Base-by-base conservation (phyloP, 179 eudicot species). In the Spinacia oleracea region DNA sequence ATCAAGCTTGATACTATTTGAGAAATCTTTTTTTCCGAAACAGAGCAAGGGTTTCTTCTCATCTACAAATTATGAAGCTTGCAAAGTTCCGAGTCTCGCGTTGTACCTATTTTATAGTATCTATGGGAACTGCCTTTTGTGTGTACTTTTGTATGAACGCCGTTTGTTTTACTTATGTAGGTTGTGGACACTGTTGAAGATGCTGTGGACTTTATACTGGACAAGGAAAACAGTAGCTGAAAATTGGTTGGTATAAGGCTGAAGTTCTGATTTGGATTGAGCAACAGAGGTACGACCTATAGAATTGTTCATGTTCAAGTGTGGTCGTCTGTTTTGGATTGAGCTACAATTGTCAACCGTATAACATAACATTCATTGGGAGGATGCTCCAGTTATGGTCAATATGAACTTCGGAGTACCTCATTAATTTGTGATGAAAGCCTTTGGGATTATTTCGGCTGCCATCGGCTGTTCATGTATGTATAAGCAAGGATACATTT, bases 131-230 rank as follows among this genome's bases (percentile, higher is more conserved):
- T 60, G 5, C n/a, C n/a, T n/a, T n/a, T n/a, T n/a, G n/a, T n/a
- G n/a, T n/a, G n/a, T n/a, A n/a, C n/a, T n/a, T n/a, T 35, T 35
- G 67, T 21, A n/a, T 66, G 23, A 51, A 0, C 38, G 69, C n/a
- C 21, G 32, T 51, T 35, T 56, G 45, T 81, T 62, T 70, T 74
- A 74, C 31, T 48, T 60, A 6, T 67, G 42, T 77, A 87, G 89
- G 89, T 85, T 66, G 89, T 87, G 35, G 83, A 87, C 77, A 87
- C 86, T 3, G 89, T 87, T 71, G 86, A 83, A 50, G 89, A 87
- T 62, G 89, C 89, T 58, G 89, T 87, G 73, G 78, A 87, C 77
- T 87, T 42, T 83, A 85, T 87, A 71, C 53, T 87, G 68, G 80
- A 83, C 50, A 87, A 75, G 76, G 89, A 87, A 55, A 56, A 76